Percentiles rank a stretch among this genome's conserved stretches.
Conservation (phyloP, 2,329 filamentous ascomycete genomes). For the Sporothrix curviconia region DNA sequence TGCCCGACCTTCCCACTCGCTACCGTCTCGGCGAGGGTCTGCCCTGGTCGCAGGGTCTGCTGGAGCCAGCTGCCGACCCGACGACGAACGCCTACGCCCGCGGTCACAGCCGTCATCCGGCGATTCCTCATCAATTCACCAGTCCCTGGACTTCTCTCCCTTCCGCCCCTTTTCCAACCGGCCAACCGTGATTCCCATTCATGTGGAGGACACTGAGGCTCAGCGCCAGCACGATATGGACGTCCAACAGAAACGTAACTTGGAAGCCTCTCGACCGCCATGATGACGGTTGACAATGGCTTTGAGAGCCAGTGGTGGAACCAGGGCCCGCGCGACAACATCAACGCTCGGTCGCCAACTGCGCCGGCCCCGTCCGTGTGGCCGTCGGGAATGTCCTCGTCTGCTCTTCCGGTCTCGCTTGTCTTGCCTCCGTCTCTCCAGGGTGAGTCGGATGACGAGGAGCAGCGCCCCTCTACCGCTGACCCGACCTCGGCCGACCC, state of each 20-base stretch:
- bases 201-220: neutral
- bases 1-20: conserved; percentile 34
- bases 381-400: conserved; percentile 3
- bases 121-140: conserved; percentile 13
- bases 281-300: conserved; percentile 52
- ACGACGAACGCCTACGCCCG: conserved; percentile 21
- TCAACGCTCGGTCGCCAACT: conserved; percentile 9
- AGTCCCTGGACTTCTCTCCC: conserved; percentile 8
- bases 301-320: conserved; percentile 55
- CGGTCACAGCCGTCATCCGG: neutral
- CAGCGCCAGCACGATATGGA: conserved; percentile 35
- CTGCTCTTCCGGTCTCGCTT: neutral
- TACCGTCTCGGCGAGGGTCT: conserved; percentile 42
- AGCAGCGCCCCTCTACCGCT: neutral
- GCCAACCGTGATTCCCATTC: conserved; percentile 16
- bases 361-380: neutral
- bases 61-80: conserved; percentile 25
- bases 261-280: conserved; percentile 45
- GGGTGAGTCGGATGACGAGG: conserved; percentile 4
- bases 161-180: conserved; percentile 1
- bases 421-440: neutral
- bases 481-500: neutral
- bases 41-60: conserved; percentile 38
- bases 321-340: conserved; percentile 34
- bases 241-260: conserved; percentile 29